Evolutionary conservation across 257 asterid genomes (phyloP).

Genomic region (Pogostemon cablin): DNA sequence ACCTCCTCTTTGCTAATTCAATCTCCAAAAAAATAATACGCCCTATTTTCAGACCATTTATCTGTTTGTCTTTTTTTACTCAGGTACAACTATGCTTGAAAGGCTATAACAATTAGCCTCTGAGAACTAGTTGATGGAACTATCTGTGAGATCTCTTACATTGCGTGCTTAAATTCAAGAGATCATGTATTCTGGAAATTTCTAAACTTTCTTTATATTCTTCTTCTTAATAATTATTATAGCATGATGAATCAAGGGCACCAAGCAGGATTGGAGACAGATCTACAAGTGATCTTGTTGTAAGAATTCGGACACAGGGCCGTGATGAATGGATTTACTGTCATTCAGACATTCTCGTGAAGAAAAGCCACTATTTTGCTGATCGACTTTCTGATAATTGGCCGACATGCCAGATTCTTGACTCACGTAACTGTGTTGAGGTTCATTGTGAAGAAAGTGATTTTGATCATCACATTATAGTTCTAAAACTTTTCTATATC

Average conservation of each 20-base stretch:
- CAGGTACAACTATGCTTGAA: slow-evolving; percentile 43
- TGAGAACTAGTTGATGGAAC: slow-evolving; percentile 47
- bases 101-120: slow-evolving; percentile 29
- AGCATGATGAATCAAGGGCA: slow-evolving; percentile 48
- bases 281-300: slow-evolving; percentile 79
- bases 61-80: slow-evolving; percentile 26
- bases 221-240: slow-evolving; percentile 27
- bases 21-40: neutral
- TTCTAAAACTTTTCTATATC: slow-evolving; percentile 67
- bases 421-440: slow-evolving; percentile 86
- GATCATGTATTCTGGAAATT: neutral
- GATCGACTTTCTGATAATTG: slow-evolving; percentile 77
- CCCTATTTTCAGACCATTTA: neutral
- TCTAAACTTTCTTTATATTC: slow-evolving; percentile 27
- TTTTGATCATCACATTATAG: slow-evolving; percentile 61
- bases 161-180: slow-evolving; percentile 27
- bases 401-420: slow-evolving; percentile 90
- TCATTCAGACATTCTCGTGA: slow-evolving; percentile 59
- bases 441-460: slow-evolving; percentile 73
- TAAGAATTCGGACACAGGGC: slow-evolving; percentile 76
- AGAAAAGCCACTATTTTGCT: slow-evolving; percentile 72
- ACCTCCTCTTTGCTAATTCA: neutral
- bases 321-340: slow-evolving; percentile 90
- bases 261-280: slow-evolving; percentile 68
- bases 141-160: slow-evolving; percentile 52